phyloP scores from a whole-genome alignment of 768 basidiomycete species.

The Rhodosporidiobolus sp. region DNA sequence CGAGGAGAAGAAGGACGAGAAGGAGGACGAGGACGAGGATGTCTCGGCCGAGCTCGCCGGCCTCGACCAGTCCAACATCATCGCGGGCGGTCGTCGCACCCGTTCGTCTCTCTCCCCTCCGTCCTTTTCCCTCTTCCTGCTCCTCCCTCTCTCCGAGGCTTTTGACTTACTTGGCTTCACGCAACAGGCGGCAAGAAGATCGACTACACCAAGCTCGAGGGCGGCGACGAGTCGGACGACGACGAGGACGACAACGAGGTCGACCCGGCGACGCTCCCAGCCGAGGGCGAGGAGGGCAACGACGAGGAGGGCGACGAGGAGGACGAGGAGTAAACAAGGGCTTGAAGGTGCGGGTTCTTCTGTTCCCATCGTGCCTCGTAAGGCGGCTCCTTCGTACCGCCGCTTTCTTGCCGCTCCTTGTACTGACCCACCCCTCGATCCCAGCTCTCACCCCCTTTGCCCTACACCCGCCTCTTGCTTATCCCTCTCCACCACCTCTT shows the following conservation, averaged over 20 bases:
- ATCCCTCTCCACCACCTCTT: no score
- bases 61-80: slow-evolving; percentile 35
- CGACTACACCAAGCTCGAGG: slow-evolving; percentile 32
- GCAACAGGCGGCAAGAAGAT: slow-evolving; percentile 31
- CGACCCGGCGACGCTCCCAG: neutral
- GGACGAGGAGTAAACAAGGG: neutral
- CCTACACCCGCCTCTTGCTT: no score
- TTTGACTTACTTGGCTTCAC: no score
- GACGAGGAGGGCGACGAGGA: neutral
- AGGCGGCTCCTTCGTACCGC: no score
- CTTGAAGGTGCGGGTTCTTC: no score
- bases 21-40: slow-evolving; percentile 26
- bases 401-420: no score
- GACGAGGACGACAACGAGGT: neutral
- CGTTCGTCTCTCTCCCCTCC: slow-evolving; percentile 13
- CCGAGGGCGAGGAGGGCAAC: neutral
- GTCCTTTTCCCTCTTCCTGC: no score
- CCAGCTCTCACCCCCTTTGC: no score
- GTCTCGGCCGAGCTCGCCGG: slow-evolving; percentile 32
- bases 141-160: neutral
- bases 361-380: no score
- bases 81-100: slow-evolving; percentile 27
- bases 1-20: slow-evolving; percentile 3
- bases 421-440: no score
- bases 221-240: neutral